Evolutionary conservation across 2,329 filamentous ascomycete species (phyloP).

Genomic region (Pseudocercospora pini-densiflorae): DNA sequence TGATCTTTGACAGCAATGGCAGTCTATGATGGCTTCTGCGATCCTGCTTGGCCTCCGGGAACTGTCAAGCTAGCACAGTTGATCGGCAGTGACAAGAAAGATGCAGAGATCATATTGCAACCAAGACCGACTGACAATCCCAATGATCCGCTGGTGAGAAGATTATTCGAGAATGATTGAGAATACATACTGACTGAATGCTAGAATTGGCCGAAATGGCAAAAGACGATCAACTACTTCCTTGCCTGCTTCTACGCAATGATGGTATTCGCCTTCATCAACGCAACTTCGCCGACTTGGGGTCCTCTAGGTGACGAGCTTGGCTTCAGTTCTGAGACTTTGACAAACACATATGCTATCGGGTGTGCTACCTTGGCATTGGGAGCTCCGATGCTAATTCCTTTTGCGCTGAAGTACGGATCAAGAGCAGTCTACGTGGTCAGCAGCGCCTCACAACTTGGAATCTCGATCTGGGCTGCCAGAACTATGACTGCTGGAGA

Average conservation of each 20-base stretch:
- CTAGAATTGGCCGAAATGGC: conserved; percentile 50
- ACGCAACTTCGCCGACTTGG: conserved; percentile 51
- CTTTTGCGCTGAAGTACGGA: conserved; percentile 57
- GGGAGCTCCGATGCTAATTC: conserved; percentile 56
- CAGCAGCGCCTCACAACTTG: conserved; percentile 54
- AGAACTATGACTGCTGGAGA: conserved; percentile 49
- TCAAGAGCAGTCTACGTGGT: conserved; percentile 56
- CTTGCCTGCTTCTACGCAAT: conserved; percentile 50
- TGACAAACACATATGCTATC: conserved; percentile 54
- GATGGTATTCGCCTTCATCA: conserved; percentile 49
- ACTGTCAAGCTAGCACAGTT: conserved; percentile 34
- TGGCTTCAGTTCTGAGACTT: conserved; percentile 45
- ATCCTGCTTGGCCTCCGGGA: conserved; percentile 35
- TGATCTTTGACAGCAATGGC: background rate
- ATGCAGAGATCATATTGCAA: conserved; percentile 41
- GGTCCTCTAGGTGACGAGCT: conserved; percentile 49
- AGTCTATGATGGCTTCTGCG: conserved; percentile 31
- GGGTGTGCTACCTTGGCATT: conserved; percentile 53
- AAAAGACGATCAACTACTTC: conserved; percentile 50
- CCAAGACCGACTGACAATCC: conserved; percentile 45
- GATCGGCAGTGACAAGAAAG: conserved; percentile 24
- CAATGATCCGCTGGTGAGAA: conserved; percentile 44
- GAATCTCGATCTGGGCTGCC: conserved; percentile 55
- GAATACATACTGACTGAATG: background rate
- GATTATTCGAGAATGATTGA: background rate